These are phyloP conservation scores for Scheffersomyces stipitis DNA, from an alignment of 805 yeast genomes.

Conservation along the genomic window DNA sequence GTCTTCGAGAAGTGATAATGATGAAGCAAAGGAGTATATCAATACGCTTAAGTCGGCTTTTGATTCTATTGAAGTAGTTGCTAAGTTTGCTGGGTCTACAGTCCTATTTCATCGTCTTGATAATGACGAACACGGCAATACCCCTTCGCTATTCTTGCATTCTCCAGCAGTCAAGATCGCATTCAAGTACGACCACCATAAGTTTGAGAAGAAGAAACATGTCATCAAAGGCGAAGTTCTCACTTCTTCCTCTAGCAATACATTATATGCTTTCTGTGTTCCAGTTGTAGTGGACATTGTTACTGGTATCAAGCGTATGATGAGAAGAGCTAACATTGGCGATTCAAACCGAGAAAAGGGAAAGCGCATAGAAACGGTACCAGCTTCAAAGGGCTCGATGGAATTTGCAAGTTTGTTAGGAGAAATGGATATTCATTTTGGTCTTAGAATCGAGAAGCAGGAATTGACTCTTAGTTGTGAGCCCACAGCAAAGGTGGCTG, in stretches of 20 bases:
- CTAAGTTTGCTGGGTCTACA: constrained; percentile 70
- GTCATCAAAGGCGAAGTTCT: constrained; percentile 50
- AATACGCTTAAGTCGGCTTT: constrained; percentile 19
- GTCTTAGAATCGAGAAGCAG: constrained; percentile 70
- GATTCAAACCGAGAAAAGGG: neutral
- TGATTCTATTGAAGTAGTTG: constrained; percentile 48
- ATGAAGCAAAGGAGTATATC: constrained; percentile 5
- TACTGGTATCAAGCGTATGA: constrained; percentile 47
- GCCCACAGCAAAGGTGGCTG: constrained; percentile 91
- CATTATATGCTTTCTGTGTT: constrained; percentile 69
- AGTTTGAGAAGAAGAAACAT: constrained; percentile 40
- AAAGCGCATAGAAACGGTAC: constrained; percentile 3
- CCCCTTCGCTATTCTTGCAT: constrained; percentile 58
- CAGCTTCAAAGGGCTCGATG: constrained; percentile 25
- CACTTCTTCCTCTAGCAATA: constrained; percentile 71
- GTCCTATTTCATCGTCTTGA: constrained; percentile 49
- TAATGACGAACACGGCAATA: constrained; percentile 31
- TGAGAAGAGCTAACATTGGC: constrained; percentile 19
- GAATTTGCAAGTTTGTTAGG: constrained; percentile 43
- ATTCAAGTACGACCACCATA: constrained; percentile 49
- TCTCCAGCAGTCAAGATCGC: constrained; percentile 73
- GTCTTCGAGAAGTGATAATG: constrained; percentile 3
- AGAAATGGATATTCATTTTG: constrained; percentile 60
- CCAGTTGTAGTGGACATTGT: constrained; percentile 69
- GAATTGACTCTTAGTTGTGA: constrained; percentile 80